Percentiles rank a stretch among this genome's conserved stretches.
These are phyloP conservation scores for Citrus maxima DNA, from an alignment of 345 rosid species.

Conservation along the genomic window DNA sequence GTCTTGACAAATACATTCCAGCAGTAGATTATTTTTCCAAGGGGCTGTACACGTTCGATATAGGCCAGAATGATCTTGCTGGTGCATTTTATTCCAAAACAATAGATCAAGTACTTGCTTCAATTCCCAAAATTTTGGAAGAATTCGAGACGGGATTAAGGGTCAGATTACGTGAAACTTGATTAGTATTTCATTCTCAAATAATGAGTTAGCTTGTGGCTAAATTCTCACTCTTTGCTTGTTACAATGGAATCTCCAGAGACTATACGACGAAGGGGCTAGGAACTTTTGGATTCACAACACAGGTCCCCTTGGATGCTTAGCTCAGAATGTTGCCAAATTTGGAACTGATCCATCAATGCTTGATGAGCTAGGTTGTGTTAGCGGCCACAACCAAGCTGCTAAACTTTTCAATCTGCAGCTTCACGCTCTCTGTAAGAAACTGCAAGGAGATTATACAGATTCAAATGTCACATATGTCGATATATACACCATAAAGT, in stretches of 20 bases:
- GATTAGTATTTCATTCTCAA: neutral
- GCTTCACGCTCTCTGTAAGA: constrained; percentile 69
- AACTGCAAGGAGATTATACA: constrained; percentile 56
- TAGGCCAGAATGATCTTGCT: constrained; percentile 96
- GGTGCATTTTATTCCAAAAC: constrained; percentile 93
- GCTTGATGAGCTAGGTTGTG: constrained; percentile 86
- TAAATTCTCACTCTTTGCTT: neutral
- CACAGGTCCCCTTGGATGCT: constrained; percentile 95
- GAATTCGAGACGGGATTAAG: constrained; percentile 75
- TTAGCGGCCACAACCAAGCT: constrained; percentile 77
- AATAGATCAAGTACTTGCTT: constrained; percentile 75
- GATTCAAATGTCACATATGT: constrained; percentile 71
- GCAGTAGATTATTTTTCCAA: constrained; percentile 54
- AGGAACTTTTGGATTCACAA: constrained; percentile 94
- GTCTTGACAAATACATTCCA: constrained; percentile 56
- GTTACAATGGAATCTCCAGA: constrained; percentile 30
- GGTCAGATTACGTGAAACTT: constrained; percentile 30
- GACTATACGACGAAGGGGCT: constrained; percentile 75
- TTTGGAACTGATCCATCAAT: constrained; percentile 79
- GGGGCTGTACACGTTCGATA: constrained; percentile 86
- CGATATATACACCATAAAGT: constrained; percentile 79
- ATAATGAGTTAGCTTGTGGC: neutral
- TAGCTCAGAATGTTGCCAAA: constrained; percentile 80
- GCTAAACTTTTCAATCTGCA: constrained; percentile 84
- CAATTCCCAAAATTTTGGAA: constrained; percentile 57